A percentile compares a stretch with the other conserved stretches of the same genome.
Evolutionary conservation across 2,329 filamentous ascomycete genomes (phyloP).

Genomic region (Fusarium buharicum): DNA sequence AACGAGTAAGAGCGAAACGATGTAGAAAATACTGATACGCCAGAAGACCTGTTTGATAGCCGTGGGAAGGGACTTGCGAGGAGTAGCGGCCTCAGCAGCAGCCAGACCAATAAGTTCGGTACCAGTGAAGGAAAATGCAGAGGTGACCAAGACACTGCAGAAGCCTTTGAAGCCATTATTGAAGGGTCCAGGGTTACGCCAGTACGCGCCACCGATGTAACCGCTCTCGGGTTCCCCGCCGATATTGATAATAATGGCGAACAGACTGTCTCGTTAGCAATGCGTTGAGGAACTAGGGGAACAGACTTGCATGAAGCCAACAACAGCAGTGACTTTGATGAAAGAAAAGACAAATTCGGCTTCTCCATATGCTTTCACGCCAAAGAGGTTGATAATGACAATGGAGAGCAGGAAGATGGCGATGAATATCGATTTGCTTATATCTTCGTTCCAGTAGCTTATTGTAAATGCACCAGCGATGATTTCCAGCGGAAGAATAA

Average conservation of each 20-base stretch:
- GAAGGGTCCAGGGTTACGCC: constrained; percentile 82
- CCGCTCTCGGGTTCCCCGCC: constrained; percentile 77
- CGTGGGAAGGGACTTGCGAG: constrained; percentile 81
- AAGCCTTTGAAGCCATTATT: constrained; percentile 85
- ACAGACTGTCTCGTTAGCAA: constrained; percentile 63
- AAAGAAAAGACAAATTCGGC: constrained; percentile 89
- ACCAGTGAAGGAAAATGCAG: constrained; percentile 79
- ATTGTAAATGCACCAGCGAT: constrained; percentile 88
- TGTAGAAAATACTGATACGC: constrained; percentile 91
- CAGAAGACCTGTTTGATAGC: constrained; percentile 96
- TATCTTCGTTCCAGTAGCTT: constrained; percentile 75
- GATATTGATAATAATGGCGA: constrained; percentile 86
- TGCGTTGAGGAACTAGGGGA: constrained; percentile 39
- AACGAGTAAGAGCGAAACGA: constrained; percentile 83
- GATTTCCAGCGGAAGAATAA: constrained; percentile 84
- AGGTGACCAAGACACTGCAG: constrained; percentile 79
- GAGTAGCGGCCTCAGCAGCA: constrained; percentile 80
- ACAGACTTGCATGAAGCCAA: constrained; percentile 81
- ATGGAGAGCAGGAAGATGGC: constrained; percentile 82
- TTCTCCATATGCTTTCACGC: constrained; percentile 88
- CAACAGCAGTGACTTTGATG: constrained; percentile 84
- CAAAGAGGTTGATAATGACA: constrained; percentile 84
- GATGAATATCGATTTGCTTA: constrained; percentile 80
- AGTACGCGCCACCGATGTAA: constrained; percentile 84
- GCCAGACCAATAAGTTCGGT: constrained; percentile 81